phyloP scores from a whole-genome alignment of 192 early-diverging fungal genomes.

The Obelidium mucronatum region DNA sequence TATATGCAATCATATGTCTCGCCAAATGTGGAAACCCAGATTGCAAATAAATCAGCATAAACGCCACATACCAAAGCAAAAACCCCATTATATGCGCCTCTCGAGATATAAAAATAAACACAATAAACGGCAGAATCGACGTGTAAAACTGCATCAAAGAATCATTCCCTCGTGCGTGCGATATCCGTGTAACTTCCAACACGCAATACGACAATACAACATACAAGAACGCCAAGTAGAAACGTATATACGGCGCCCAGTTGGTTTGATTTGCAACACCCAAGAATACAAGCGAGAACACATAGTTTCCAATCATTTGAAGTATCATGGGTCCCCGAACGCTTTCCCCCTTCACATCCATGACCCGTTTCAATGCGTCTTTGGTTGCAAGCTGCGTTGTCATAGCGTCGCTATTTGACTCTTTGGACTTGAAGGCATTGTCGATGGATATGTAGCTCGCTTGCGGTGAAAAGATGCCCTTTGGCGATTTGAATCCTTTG shows the following conservation, averaged over 20 bases:
- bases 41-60: slow-evolving; percentile 52
- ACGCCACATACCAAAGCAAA: slow-evolving; percentile 51
- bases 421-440: no score
- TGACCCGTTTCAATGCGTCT: neutral
- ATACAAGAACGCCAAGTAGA: slow-evolving; percentile 45
- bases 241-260: slow-evolving; percentile 49
- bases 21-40: slow-evolving; percentile 42
- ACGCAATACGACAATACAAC: slow-evolving; percentile 14
- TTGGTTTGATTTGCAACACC: slow-evolving; percentile 29
- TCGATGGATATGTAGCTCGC: no score
- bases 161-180: slow-evolving; percentile 23
- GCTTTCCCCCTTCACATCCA: slow-evolving; percentile 25
- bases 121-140: slow-evolving; percentile 44
- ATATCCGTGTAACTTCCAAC: slow-evolving; percentile 41
- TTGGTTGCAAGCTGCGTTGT: neutral
- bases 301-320: slow-evolving; percentile 47
- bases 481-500: no score
- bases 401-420: no score
- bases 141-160: slow-evolving; percentile 45
- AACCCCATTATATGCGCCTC: slow-evolving; percentile 49
- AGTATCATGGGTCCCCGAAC: slow-evolving; percentile 45
- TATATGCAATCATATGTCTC: slow-evolving; percentile 42
- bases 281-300: slow-evolving; percentile 44
- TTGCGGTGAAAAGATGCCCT: no score
- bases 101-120: slow-evolving; percentile 48